Evolutionary conservation across 257 asterid genomes (phyloP), one percentile per base, ranked within the genome.

Genomic region (Gynochthodes officinalis): DNA sequence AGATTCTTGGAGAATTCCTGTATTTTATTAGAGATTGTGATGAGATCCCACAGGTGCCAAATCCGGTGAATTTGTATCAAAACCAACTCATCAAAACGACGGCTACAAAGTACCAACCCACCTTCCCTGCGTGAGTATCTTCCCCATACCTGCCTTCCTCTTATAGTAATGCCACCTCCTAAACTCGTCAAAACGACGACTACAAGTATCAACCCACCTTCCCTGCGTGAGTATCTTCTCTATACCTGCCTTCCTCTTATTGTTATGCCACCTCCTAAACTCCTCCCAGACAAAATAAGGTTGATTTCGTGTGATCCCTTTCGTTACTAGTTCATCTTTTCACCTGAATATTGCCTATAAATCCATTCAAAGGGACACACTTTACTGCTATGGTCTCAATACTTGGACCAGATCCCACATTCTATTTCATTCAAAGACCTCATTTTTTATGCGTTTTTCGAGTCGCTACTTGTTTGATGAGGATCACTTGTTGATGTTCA

Each of bases 341-440:
- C 74, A 10, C 30, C 9, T 32, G 5, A 7, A 42, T 27, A 14
- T 49, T 52, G 48, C 48, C 15, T 52, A 30, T 53, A 48, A 30
- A 30, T 48, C 25, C 42, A 48, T 12, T 30, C 21, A 14, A 13
- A 21, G 32, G 21, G 40, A 13, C 32, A 6, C 28, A 49, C 61
- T 15, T n/a, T 27, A 16, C 73, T 65, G 27, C n/a, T 19, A 28
- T n/a, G 53, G 67, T 53, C 21, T 42, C 62, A 55, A 46, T 19
- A 44, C 27, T 32, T 58, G 62, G 73, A 19, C 15, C 19, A 48
- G 75, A 59, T 60, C 69, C 61, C 27, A 32, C 49, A 59, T 44
- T 60, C 13, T 28, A 19, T 50, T 42, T 27, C 1, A 30, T 35
- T 11, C 11, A 12, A 53, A 44, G 50, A 42, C 27, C 44, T 44